These are phyloP conservation scores for Gossypium longicalyx DNA, from an alignment of 345 rosid genomes.

Conservation along the genomic window DNA sequence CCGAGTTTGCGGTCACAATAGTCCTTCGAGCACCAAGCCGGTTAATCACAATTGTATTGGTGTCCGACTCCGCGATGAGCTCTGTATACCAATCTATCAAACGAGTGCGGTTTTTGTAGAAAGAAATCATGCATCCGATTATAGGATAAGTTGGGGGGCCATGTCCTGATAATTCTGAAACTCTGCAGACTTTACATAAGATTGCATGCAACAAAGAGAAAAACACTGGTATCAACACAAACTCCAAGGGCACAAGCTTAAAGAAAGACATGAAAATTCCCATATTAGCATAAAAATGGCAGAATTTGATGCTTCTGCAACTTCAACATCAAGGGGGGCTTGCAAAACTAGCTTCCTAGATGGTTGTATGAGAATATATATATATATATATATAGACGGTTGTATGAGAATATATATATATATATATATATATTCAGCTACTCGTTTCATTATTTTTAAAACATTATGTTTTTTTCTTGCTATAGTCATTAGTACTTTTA, in stretches of 20 bases:
- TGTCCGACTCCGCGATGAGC: constrained; percentile 47
- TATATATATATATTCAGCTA: not conserved
- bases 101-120: constrained; percentile 57
- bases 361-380: not conserved
- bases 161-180: constrained; percentile 2
- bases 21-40: constrained; percentile 62
- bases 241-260: constrained; percentile 7
- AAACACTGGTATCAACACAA: constrained; percentile 15
- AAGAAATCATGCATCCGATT: constrained; percentile 68
- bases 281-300: constrained; percentile 21
- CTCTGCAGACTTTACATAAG: constrained; percentile 11
- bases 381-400: not conserved
- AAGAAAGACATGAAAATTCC: constrained; percentile 18
- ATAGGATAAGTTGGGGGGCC: constrained; percentile 56
- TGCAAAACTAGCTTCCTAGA: not conserved
- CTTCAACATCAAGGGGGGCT: not conserved
- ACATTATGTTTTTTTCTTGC: not conserved
- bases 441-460: not conserved
- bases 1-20: constrained; percentile 66
- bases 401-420: not conserved
- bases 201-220: constrained; percentile 20
- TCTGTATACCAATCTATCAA: constrained; percentile 81
- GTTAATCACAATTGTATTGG: constrained; percentile 50
- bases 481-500: not conserved
- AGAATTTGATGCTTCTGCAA: not conserved